These are phyloP conservation scores for Alternaria conjuncta DNA, from an alignment of 2,329 filamentous ascomycete genomes.

Conservation along the genomic window DNA sequence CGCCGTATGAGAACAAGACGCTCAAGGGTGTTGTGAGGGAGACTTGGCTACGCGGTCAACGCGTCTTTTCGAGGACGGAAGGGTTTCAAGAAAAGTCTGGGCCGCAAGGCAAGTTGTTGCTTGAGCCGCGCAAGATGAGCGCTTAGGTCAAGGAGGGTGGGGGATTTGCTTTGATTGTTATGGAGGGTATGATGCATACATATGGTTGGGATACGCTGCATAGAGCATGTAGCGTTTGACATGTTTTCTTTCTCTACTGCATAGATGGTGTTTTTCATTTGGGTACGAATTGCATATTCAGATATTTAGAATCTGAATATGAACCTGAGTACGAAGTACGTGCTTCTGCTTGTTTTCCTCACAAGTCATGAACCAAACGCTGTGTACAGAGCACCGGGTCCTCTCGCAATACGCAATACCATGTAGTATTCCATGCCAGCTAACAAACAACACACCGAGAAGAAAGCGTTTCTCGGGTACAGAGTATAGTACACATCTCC, in stretches of 20 bases:
- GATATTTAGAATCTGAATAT: background rate
- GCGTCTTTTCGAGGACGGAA: conserved; percentile 74
- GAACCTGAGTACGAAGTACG: background rate
- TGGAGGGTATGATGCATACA: background rate
- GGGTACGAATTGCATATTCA: background rate
- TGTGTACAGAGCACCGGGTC: background rate
- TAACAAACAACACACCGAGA: background rate
- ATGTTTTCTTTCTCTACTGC: background rate
- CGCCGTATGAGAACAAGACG: conserved; percentile 82
- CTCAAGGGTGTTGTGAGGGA: conserved; percentile 80
- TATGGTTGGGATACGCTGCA: background rate
- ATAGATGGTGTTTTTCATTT: conserved; percentile 5
- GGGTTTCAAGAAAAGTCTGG: conserved; percentile 66
- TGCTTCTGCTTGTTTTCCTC: background rate
- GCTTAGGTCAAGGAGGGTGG: background rate
- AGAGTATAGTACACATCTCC: background rate
- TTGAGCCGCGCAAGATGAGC: conserved; percentile 54
- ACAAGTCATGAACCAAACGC: background rate
- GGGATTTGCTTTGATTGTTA: background rate
- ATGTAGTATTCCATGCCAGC: background rate
- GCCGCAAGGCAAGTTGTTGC: conserved; percentile 58
- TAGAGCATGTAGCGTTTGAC: background rate
- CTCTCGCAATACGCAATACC: background rate
- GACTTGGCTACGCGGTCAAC: conserved; percentile 82
- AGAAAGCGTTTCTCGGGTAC: background rate